Percentiles rank a stretch among this genome's conserved stretches.
These are phyloP conservation scores for Ophiocytium majus DNA, from an alignment of 352 stramenopile species.

Conservation along the genomic window DNA sequence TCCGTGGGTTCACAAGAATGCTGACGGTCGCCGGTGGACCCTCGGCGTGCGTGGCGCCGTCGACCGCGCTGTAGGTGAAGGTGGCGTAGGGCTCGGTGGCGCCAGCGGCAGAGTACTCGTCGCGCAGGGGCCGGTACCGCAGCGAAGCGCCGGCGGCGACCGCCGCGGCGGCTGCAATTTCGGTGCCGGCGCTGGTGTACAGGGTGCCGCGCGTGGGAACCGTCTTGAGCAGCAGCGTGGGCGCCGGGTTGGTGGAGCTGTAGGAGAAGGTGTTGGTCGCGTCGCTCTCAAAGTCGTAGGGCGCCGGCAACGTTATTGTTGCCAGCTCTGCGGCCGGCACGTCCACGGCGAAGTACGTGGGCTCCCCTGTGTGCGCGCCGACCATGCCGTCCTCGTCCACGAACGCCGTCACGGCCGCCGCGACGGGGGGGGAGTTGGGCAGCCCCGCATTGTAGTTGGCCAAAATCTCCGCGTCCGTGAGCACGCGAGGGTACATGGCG, in stretches of 20 bases:
- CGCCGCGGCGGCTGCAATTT: neutral
- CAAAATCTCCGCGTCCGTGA: neutral
- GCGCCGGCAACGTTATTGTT: neutral
- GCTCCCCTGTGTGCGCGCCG: neutral
- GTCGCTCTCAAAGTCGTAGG: slow-evolving; percentile 14
- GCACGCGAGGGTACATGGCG: neutral
- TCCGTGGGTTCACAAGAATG: neutral
- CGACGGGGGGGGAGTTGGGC: neutral
- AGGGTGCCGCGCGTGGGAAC: neutral
- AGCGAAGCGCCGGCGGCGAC: neutral
- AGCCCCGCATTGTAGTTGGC: neutral
- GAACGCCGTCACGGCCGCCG: neutral
- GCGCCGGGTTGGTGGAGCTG: neutral
- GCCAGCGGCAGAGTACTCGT: neutral
- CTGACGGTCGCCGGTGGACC: neutral
- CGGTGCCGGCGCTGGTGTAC: neutral
- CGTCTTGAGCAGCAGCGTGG: neutral
- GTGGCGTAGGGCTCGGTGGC: neutral
- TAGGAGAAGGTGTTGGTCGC: neutral
- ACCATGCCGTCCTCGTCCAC: slow-evolving; percentile 13
- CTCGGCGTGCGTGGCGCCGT: neutral
- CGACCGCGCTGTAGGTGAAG: neutral
- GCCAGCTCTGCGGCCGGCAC: neutral
- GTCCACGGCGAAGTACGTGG: neutral
- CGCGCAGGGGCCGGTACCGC: neutral